A percentile compares a stretch with the other conserved stretches of the same genome.
phyloP scores from a whole-genome alignment of 495 filamentous ascomycete species.

The Aspergillus avenaceus region DNA sequence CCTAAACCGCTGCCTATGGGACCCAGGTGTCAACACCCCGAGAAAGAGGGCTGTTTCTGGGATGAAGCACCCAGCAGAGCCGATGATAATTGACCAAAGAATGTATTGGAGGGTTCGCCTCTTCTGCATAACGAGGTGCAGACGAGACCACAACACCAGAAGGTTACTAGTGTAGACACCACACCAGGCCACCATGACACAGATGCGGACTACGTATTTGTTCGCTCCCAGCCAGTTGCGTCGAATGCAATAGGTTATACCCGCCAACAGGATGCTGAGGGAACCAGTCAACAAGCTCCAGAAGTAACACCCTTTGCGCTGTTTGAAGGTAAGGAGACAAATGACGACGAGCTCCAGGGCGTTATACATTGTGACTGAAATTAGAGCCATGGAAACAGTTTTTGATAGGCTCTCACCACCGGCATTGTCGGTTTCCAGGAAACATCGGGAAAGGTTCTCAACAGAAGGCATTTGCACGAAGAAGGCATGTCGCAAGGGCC shows the following conservation, averaged over 20 bases:
- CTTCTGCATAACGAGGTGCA: neutral
- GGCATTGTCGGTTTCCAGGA: too few relatives aligned
- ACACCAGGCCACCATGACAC: neutral
- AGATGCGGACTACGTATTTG: neutral
- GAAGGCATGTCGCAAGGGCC: too few relatives aligned
- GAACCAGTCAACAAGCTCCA: neutral
- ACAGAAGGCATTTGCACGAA: too few relatives aligned
- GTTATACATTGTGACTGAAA: too few relatives aligned
- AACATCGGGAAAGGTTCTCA: too few relatives aligned
- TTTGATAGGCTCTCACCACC: too few relatives aligned
- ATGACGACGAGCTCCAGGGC: neutral
- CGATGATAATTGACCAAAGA: neutral
- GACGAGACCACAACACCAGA: neutral
- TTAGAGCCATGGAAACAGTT: too few relatives aligned
- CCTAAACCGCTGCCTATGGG: neutral
- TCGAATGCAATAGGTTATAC: neutral
- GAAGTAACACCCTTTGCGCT: neutral
- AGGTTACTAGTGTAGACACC: neutral
- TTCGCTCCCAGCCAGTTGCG: neutral
- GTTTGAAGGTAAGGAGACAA: neutral
- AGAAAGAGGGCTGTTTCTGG: neutral
- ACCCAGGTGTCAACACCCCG: neutral
- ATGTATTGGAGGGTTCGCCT: neutral
- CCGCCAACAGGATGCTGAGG: neutral
- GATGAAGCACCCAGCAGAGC: too few relatives aligned